phyloP scores from a whole-genome alignment of 768 basidiomycete species.

The Lactarius sanguifluus region DNA sequence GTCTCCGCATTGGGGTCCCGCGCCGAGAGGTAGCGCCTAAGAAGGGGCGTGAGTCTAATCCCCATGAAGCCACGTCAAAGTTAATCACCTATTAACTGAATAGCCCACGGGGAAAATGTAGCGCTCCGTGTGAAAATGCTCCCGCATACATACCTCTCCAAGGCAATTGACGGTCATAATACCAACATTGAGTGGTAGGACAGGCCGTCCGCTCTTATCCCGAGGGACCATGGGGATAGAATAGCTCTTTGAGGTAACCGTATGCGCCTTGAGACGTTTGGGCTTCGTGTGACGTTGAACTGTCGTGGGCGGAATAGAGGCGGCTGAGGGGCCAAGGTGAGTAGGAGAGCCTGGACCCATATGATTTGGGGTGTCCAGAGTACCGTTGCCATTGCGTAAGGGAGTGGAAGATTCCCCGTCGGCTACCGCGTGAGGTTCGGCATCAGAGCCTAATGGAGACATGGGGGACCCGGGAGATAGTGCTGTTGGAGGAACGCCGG shows the following conservation, averaged over 20 bases:
- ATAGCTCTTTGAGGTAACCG: conserved; percentile 72
- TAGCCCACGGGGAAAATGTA: conserved; percentile 90
- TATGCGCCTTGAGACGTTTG: conserved; percentile 78
- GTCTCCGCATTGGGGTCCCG: conserved; percentile 63
- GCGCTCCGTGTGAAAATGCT: conserved; percentile 84
- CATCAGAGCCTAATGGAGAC: conserved; percentile 29
- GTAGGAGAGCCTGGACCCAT: conserved; percentile 39
- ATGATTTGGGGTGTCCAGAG: conserved; percentile 17
- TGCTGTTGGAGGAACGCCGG: conserved; percentile 22
- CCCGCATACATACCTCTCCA: conserved; percentile 75
- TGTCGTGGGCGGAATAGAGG: conserved; percentile 39
- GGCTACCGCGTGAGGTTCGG: conserved; percentile 18
- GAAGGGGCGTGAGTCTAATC: conserved; percentile 21
- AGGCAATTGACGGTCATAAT: conserved; percentile 81
- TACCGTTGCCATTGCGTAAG: conserved; percentile 23
- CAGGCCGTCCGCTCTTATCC: conserved; percentile 65
- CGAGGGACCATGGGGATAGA: conserved; percentile 79
- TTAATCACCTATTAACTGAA: conserved; percentile 66
- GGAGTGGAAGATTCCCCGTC: conserved; percentile 17
- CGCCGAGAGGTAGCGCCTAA: conserved; percentile 77
- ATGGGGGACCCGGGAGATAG: conserved; percentile 29
- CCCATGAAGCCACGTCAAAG: conserved; percentile 8
- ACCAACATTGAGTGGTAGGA: conserved; percentile 78
- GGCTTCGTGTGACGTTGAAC: conserved; percentile 57
- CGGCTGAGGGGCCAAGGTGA: conserved; percentile 34